phyloP scores from a whole-genome alignment of 2,329 filamentous ascomycete species.

The Pestalotiopsis sp. region DNA sequence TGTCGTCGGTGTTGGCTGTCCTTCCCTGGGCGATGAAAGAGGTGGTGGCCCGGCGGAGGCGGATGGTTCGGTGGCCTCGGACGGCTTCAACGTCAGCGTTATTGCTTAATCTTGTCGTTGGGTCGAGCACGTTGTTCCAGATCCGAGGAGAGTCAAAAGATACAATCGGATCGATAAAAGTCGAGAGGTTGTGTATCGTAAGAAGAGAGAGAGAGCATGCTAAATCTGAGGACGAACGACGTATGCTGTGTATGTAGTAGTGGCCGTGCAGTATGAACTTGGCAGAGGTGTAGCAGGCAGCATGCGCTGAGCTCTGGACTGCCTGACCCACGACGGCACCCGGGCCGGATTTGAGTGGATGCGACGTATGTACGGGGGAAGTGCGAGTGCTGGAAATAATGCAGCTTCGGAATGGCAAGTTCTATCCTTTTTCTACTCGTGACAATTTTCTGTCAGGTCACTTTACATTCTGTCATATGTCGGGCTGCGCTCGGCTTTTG shows the following conservation, averaged over 20 bases:
- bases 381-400: neutral
- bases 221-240: neutral
- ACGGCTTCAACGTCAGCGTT: neutral
- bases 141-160: neutral
- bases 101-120: neutral
- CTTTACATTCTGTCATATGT: neutral
- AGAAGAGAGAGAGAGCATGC: neutral
- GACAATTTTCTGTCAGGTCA: neutral
- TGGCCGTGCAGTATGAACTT: neutral
- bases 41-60: neutral
- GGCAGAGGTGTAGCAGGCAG: neutral
- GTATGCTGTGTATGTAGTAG: neutral
- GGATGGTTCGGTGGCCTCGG: neutral
- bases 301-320: neutral
- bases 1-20: slow-evolving; percentile 37
- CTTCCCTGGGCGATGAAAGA: neutral
- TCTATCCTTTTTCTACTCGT: neutral
- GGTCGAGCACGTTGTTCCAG: neutral
- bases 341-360: neutral
- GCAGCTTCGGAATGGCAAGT: neutral
- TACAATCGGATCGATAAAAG: neutral
- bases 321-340: neutral
- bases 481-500: neutral
- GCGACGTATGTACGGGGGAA: neutral
- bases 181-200: neutral